Evolutionary conservation across 306 rosid genomes (phyloP), one percentile per base, ranked within the genome.

Genomic region (Malus asiatica): DNA sequence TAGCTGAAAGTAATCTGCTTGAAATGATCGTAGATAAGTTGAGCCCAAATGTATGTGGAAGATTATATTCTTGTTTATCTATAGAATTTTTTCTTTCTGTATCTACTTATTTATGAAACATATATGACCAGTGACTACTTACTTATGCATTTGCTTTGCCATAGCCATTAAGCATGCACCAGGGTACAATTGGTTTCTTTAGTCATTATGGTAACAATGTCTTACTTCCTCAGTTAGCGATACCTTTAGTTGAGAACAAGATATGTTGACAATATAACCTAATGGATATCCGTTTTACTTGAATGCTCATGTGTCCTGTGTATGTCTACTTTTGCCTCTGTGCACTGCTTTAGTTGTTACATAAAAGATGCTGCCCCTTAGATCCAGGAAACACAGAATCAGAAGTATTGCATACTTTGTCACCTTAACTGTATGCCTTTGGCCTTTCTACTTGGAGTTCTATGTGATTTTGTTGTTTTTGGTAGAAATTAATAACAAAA

Each of bases 21-120:
- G 98, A 93, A 86, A 92, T 96, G 98, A 90, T 96, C 75, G 93
- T 93, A 46, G 98, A 96, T 78, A 96, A 96, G 86, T 82, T 96
- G 78, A 88, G 85, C 83, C 96, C 99, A 70, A 86, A 90, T 67
- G 99, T 96, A 83, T 87, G 99, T 89, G 70, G 73, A 57, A 33
- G 5, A 29, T 76, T 22, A 16, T 16, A 44, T 12, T 11, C 32
- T 7, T 32, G 18, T 33, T 78, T 38, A 15, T 30, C 22, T 13
- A 38, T 18, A 4, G 22, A 22, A 57, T 23, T 51, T 59, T 66
- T 22, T 44, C 14, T 45, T 42, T 13, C 23, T 11, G 8, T 16
- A 2, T 27, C 51, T 35, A 33, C 70, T 33, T 35, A 66, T 66
- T 33, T 35, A 32, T 35, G 4, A 23, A 66, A 66, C 70, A 35